These are phyloP conservation scores for Cubamyces sp. DNA, from an alignment of 768 basidiomycete species.

Conservation along the genomic window DNA sequence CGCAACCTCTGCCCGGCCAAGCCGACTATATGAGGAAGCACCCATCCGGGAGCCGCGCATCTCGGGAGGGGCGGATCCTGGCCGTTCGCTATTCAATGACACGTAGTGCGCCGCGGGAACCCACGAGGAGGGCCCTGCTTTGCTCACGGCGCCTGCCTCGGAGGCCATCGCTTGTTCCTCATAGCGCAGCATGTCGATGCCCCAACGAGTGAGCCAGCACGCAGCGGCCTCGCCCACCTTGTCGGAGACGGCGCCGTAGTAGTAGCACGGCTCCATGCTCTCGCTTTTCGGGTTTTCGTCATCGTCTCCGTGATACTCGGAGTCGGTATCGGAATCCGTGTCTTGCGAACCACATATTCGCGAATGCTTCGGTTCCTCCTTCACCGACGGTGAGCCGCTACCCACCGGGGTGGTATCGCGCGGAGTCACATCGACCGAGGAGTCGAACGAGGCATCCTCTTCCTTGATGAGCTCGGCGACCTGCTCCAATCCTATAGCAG, in stretches of 20 bases:
- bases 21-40: neutral
- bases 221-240: conserved; percentile 90
- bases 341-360: conserved; percentile 2
- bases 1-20: conserved; percentile 17
- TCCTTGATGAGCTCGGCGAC: conserved; percentile 56
- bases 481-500: conserved; percentile 72
- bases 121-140: neutral
- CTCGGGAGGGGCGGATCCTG: conserved; percentile 22
- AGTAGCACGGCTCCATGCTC: conserved; percentile 47
- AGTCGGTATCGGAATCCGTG: conserved; percentile 15
- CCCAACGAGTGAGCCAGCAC: conserved; percentile 91
- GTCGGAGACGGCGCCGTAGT: conserved; percentile 87
- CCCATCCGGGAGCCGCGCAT: conserved; percentile 14
- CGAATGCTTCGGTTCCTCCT: conserved; percentile 18
- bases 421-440: neutral
- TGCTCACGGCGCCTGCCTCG: neutral
- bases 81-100: conserved; percentile 5
- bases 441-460: conserved; percentile 28
- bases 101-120: neutral
- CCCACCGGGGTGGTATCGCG: neutral
- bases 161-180: conserved; percentile 49
- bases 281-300: conserved; percentile 3
- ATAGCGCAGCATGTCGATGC: conserved; percentile 69
- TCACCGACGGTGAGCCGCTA: neutral
- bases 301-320: conserved; percentile 15